phyloP scores from a whole-genome alignment of 2,329 filamentous ascomycete genomes.

The Colletotrichum plurivorum region DNA sequence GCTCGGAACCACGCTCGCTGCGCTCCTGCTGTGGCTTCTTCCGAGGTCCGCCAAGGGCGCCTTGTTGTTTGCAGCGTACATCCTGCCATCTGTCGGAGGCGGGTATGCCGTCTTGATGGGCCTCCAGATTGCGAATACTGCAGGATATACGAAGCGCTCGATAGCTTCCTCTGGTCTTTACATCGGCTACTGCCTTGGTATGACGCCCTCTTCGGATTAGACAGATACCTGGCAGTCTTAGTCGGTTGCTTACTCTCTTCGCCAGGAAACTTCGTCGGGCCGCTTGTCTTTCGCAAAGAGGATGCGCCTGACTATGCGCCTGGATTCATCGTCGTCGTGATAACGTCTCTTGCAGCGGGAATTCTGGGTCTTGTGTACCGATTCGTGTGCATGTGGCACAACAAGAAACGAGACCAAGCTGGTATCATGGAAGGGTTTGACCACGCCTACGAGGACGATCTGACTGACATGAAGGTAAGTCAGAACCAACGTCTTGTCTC shows the following conservation, averaged over 20 bases:
- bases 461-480: constrained; percentile 58
- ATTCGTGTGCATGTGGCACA: constrained; percentile 59
- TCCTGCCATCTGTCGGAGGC: constrained; percentile 59
- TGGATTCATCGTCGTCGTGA: constrained; percentile 54
- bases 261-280: constrained; percentile 58
- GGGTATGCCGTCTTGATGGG: constrained; percentile 67
- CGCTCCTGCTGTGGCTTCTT: constrained; percentile 59
- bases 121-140: constrained; percentile 63
- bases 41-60: constrained; percentile 57
- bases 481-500: not conserved
- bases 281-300: constrained; percentile 56
- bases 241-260: not conserved
- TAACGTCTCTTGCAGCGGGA: constrained; percentile 47
- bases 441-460: constrained; percentile 66
- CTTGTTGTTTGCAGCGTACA: constrained; percentile 63
- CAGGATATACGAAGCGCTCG: constrained; percentile 66
- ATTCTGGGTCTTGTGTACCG: constrained; percentile 59
- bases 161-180: constrained; percentile 64
- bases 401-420: constrained; percentile 56
- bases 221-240: too few species aligned
- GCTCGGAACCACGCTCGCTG: constrained; percentile 56
- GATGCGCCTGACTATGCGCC: constrained; percentile 48
- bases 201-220: not conserved
- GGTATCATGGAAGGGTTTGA: constrained; percentile 64
- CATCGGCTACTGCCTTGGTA: constrained; percentile 64